Percentiles rank a stretch among this genome's conserved stretches.
These are phyloP conservation scores for Salix udensis DNA, from an alignment of 345 rosid genomes.

Conservation along the genomic window DNA sequence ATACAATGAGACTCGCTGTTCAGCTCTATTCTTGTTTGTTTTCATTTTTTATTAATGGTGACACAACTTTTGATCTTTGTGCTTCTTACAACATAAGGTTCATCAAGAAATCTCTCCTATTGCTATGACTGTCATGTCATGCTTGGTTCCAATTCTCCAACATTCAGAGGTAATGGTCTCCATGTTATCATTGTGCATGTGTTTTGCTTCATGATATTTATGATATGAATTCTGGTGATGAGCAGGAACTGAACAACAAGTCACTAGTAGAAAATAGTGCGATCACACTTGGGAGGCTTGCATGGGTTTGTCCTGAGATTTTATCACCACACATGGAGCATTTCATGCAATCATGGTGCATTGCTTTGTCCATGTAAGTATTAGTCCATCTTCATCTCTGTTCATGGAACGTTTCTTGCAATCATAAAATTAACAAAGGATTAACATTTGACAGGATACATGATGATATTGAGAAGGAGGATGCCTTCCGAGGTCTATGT, in stretches of 20 bases:
- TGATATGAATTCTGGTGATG: constrained; percentile 14
- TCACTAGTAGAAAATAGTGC: constrained; percentile 94
- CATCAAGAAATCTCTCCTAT: constrained; percentile 86
- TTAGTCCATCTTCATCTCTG: background rate
- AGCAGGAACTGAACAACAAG: constrained; percentile 80
- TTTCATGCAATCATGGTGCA: constrained; percentile 96
- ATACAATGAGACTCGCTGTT: background rate
- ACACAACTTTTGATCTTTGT: background rate
- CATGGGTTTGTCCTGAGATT: constrained; percentile 96
- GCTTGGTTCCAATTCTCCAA: constrained; percentile 75
- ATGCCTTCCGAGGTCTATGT: constrained; percentile 94
- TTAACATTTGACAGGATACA: constrained; percentile 59
- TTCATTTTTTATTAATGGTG: background rate
- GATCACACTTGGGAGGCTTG: constrained; percentile 93
- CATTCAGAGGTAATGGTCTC: constrained; percentile 57
- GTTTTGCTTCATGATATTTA: background rate
- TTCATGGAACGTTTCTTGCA: constrained; percentile 5
- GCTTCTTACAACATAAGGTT: constrained; percentile 44
- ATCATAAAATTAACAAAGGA: background rate
- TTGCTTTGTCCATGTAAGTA: constrained; percentile 79
- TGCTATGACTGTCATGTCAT: constrained; percentile 63
- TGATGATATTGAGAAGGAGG: constrained; percentile 97
- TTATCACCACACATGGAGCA: constrained; percentile 99
- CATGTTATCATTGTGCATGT: background rate
- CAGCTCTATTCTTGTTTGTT: background rate